These are phyloP conservation scores for Ganoderma resinaceum DNA, from an alignment of 1,284 basidiomycete genomes.

Conservation along the genomic window DNA sequence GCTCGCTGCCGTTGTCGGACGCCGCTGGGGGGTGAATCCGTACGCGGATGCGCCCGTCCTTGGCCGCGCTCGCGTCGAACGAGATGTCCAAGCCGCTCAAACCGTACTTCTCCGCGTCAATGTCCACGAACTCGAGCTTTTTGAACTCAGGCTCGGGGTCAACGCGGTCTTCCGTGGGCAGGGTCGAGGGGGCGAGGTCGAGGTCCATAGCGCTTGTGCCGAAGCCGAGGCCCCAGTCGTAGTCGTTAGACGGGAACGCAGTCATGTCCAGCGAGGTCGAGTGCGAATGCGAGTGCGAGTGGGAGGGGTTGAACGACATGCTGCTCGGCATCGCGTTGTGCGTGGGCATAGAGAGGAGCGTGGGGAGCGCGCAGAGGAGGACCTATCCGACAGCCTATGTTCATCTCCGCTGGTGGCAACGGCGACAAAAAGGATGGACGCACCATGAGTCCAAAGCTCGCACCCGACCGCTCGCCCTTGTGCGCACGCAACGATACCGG, in stretches of 20 bases:
- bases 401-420: constrained; percentile 7
- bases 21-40: constrained; percentile 60
- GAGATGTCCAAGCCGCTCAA: constrained; percentile 72
- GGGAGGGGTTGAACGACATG: constrained; percentile 58
- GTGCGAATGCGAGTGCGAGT: constrained; percentile 47
- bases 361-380: constrained; percentile 60
- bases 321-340: constrained; percentile 57
- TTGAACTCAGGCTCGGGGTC: constrained; percentile 37
- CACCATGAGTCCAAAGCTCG: constrained; percentile 77
- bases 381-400: constrained; percentile 21
- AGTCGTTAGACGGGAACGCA: constrained; percentile 48
- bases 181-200: constrained; percentile 43
- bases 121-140: constrained; percentile 63
- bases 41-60: constrained; percentile 76
- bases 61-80: constrained; percentile 66
- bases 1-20: constrained; percentile 29
- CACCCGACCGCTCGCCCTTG: constrained; percentile 56
- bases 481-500: constrained; percentile 51
- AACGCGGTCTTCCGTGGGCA: constrained; percentile 32
- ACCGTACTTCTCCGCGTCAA: constrained; percentile 55
- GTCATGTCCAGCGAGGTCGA: constrained; percentile 58
- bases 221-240: constrained; percentile 59
- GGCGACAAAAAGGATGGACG: not conserved
- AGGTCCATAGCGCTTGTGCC: constrained; percentile 57
- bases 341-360: constrained; percentile 70